These are phyloP conservation scores for Lactarius quietus DNA, from an alignment of 768 basidiomycete genomes.

Conservation along the genomic window DNA sequence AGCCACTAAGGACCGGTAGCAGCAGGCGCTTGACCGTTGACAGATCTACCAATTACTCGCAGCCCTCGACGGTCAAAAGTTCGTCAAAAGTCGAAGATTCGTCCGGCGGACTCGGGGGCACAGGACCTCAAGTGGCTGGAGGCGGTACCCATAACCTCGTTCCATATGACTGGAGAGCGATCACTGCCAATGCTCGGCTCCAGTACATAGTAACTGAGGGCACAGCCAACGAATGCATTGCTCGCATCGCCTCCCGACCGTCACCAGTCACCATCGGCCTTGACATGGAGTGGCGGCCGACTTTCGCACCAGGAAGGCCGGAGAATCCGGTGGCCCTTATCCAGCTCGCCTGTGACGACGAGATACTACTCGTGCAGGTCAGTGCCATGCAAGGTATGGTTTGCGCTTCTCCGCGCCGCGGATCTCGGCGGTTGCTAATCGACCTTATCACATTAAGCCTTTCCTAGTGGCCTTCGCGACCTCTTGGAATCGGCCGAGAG, in stretches of 20 bases:
- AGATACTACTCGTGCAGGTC: constrained; percentile 63
- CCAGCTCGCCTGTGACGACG: constrained; percentile 58
- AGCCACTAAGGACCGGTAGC: neutral
- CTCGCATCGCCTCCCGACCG: constrained; percentile 6
- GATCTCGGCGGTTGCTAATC: neutral
- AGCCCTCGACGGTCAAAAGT: neutral
- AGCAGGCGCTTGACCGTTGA: neutral
- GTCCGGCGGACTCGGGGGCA: neutral
- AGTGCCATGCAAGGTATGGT: constrained; percentile 50
- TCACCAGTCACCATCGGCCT: constrained; percentile 45
- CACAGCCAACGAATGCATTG: constrained; percentile 15
- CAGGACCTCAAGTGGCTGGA: neutral
- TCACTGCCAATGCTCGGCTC: constrained; percentile 2
- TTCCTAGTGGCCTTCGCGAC: constrained; percentile 39
- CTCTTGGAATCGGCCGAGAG: constrained; percentile 53
- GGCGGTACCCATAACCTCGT: neutral
- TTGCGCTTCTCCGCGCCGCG: neutral
- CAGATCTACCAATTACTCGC: neutral
- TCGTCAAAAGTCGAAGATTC: neutral
- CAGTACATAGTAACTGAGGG: constrained; percentile 24
- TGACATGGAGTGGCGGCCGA: constrained; percentile 80
- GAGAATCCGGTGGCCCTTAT: constrained; percentile 72
- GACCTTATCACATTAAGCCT: neutral
- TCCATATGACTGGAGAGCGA: constrained; percentile 16
- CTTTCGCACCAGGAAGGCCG: constrained; percentile 44